A percentile compares a stretch with the other conserved stretches of the same genome.
Conservation (phyloP, 116 monocot genomes). For the Posidonia oceanica region DNA sequence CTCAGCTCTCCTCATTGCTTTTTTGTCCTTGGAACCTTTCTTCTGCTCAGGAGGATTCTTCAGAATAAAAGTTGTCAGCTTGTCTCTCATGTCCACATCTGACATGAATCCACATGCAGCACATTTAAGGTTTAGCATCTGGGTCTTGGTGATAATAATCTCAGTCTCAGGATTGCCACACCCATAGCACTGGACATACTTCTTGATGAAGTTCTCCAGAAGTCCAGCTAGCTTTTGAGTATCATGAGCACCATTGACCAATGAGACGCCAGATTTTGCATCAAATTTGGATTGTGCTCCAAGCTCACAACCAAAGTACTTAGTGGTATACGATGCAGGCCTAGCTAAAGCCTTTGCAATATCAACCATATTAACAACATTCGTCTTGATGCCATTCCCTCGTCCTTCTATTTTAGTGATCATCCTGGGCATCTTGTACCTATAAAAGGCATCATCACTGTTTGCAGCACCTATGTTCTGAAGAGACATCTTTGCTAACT, state of each 20-base stretch:
- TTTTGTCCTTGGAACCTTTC: constrained; percentile 27
- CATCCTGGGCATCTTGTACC: constrained; percentile 39
- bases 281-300: constrained; percentile 39
- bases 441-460: constrained; percentile 35
- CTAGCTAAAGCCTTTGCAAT: constrained; percentile 31
- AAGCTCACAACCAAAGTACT: constrained; percentile 40
- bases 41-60: constrained; percentile 31
- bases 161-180: constrained; percentile 41
- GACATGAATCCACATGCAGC: constrained; percentile 32
- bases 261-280: constrained; percentile 25
- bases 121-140: constrained; percentile 24
- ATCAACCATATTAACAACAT: constrained; percentile 37
- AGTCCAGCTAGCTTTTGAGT: constrained; percentile 26
- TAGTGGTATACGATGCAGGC: constrained; percentile 28
- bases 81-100: constrained; percentile 32
- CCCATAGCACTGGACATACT: constrained; percentile 35
- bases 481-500: constrained; percentile 15
- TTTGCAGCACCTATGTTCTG: constrained; percentile 34
- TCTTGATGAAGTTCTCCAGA: constrained; percentile 36
- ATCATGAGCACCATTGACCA: constrained; percentile 32
- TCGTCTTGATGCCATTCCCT: constrained; percentile 36
- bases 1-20: constrained; percentile 31
- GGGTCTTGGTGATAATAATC: constrained; percentile 24
- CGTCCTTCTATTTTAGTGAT: constrained; percentile 36
- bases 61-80: constrained; percentile 32